Evolutionary conservation across 768 basidiomycete genomes (phyloP).

Genomic region (Mycena alexandri): DNA sequence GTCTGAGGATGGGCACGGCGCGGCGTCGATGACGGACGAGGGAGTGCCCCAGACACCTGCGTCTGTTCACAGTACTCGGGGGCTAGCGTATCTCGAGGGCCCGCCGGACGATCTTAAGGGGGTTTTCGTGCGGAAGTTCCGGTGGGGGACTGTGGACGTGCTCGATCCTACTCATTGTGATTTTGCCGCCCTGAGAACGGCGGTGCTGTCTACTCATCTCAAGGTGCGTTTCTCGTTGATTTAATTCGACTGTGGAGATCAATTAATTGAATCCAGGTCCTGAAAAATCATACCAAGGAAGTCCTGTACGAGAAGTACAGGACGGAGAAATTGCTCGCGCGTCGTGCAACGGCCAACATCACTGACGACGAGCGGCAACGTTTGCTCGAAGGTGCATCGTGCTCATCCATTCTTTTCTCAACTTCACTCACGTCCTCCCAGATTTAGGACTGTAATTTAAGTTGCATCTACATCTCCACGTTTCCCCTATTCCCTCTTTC

Average conservation of each 20-base stretch:
- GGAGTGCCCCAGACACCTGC: slow-evolving; percentile 52
- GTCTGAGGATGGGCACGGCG: slow-evolving; percentile 59
- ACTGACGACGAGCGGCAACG: slow-evolving; percentile 80
- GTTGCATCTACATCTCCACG: slow-evolving; percentile 12
- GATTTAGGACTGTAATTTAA: slow-evolving; percentile 61
- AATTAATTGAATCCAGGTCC: slow-evolving; percentile 60
- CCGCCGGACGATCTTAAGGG: slow-evolving; percentile 80
- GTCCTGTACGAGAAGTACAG: slow-evolving; percentile 94
- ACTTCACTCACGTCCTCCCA: slow-evolving; percentile 33
- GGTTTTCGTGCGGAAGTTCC: slow-evolving; percentile 80
- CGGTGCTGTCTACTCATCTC: slow-evolving; percentile 86
- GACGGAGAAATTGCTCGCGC: slow-evolving; percentile 90
- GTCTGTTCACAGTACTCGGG: slow-evolving; percentile 51
- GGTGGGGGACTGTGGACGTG: slow-evolving; percentile 93
- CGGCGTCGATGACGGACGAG: slow-evolving; percentile 44
- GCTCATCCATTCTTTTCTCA: not conserved
- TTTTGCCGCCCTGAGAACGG: slow-evolving; percentile 86
- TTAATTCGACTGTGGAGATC: slow-evolving; percentile 1
- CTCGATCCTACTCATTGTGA: slow-evolving; percentile 90
- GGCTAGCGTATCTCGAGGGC: slow-evolving; percentile 59
- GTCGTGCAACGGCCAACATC: slow-evolving; percentile 85
- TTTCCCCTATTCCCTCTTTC: slow-evolving; percentile 5
- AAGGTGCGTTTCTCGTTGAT: slow-evolving; percentile 64
- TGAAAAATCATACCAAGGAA: slow-evolving; percentile 88
- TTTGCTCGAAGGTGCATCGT: slow-evolving; percentile 74